Percentiles rank a stretch among this genome's conserved stretches.
Evolutionary conservation across 2,329 filamentous ascomycete species (phyloP).

Genomic region (Fusarium sp.): DNA sequence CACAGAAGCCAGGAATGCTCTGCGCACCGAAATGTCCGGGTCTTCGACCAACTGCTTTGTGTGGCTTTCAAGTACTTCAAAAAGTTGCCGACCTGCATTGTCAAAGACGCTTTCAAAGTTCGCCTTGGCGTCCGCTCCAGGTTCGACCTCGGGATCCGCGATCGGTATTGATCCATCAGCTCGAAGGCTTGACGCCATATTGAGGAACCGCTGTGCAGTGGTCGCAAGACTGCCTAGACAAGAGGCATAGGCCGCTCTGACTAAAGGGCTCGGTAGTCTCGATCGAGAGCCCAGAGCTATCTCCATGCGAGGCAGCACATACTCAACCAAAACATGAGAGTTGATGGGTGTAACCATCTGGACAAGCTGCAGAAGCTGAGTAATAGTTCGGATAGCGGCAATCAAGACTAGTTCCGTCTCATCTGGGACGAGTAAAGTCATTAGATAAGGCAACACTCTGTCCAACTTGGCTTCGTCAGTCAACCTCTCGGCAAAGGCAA

Average conservation of each 20-base stretch:
- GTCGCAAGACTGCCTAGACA: conserved; percentile 91
- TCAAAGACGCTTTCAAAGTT: conserved; percentile 90
- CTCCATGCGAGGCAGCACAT: conserved; percentile 76
- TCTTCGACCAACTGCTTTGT: conserved; percentile 94
- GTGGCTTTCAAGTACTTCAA: conserved; percentile 87
- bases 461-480: conserved; percentile 98
- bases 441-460: conserved; percentile 90
- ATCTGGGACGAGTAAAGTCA: conserved; percentile 82
- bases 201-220: conserved; percentile 87
- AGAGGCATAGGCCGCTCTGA: conserved; percentile 92
- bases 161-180: conserved; percentile 86
- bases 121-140: conserved; percentile 75
- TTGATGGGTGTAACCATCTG: conserved; percentile 87
- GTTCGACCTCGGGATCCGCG: conserved; percentile 84
- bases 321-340: conserved; percentile 78
- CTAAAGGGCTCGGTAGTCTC: conserved; percentile 72
- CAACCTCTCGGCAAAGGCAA: conserved; percentile 91
- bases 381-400: conserved; percentile 87
- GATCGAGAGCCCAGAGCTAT: conserved; percentile 64
- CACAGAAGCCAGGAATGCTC: conserved; percentile 93
- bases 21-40: conserved; percentile 84
- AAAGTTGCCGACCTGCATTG: conserved; percentile 84
- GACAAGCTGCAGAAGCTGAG: conserved; percentile 89
- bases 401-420: conserved; percentile 87
- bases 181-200: conserved; percentile 90